Conservation (phyloP, 371 early-diverging fungal species). For the Mortierella sp. region DNA sequence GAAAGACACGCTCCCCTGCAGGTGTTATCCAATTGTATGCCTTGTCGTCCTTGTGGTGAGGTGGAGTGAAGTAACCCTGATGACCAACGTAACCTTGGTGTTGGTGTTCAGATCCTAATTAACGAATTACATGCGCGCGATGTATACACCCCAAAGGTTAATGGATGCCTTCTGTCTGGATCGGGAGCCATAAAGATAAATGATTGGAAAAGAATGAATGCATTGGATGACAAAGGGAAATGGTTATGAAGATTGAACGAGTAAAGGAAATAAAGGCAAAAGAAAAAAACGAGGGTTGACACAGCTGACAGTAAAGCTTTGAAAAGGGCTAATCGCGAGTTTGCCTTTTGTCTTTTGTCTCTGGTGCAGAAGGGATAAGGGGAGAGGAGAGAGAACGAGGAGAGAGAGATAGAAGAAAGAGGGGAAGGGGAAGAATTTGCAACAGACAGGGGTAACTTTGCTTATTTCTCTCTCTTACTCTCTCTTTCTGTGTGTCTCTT, state of each 20-base stretch:
- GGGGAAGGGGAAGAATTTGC: not conserved
- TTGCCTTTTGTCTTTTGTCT: not conserved
- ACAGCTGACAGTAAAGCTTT: not conserved
- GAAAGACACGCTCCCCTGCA: too few species aligned
- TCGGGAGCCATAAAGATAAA: too few species aligned
- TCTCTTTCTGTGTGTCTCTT: not conserved
- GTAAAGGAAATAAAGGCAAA: not conserved
- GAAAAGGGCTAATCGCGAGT: not conserved
- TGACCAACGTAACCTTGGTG: too few species aligned
- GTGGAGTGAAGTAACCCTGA: too few species aligned
- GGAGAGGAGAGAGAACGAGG: not conserved
- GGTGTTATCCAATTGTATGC: too few species aligned
- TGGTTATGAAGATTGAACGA: not conserved
- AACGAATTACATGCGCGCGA: too few species aligned
- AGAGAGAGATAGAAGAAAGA: not conserved
- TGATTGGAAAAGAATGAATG: not conserved
- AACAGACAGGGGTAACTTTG: constrained; percentile 2
- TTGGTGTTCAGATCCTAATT: too few species aligned
- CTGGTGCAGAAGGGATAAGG: not conserved
- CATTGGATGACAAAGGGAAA: not conserved
- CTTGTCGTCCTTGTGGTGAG: too few species aligned
- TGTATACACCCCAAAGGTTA: too few species aligned
- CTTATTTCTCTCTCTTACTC: not conserved
- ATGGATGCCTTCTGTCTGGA: too few species aligned
- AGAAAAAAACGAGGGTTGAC: not conserved